These are phyloP conservation scores for Penicillium sp. DNA, from an alignment of 2,329 filamentous ascomycete genomes.

Conservation along the genomic window DNA sequence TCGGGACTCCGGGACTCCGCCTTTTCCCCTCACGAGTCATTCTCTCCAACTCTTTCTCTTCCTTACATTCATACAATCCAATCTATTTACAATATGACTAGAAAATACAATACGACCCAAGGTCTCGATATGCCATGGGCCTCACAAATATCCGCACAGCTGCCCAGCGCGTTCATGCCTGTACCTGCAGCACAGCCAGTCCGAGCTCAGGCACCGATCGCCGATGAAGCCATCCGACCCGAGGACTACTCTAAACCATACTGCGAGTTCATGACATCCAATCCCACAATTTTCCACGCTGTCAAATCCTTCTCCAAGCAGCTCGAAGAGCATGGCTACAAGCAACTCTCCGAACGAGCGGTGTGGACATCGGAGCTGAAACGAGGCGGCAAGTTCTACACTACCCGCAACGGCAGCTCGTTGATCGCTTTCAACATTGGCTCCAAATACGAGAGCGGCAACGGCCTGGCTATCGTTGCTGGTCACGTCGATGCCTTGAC, in stretches of 20 bases:
- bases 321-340: slow-evolving; percentile 70
- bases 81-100: slow-evolving; percentile 30
- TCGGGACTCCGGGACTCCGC: slow-evolving; percentile 17
- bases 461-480: slow-evolving; percentile 82
- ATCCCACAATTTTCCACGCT: slow-evolving; percentile 91
- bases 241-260: slow-evolving; percentile 79
- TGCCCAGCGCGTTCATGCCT: slow-evolving; percentile 22
- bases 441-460: slow-evolving; percentile 74
- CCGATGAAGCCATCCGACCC: slow-evolving; percentile 30
- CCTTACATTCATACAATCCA: not conserved
- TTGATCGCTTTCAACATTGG: slow-evolving; percentile 84
- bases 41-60: slow-evolving; percentile 8
- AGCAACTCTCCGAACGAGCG: slow-evolving; percentile 71
- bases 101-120: slow-evolving; percentile 23
- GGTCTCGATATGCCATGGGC: slow-evolving; percentile 32
- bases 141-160: slow-evolving; percentile 29
- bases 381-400: slow-evolving; percentile 83
- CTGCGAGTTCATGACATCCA: slow-evolving; percentile 79
- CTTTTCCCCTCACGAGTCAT: slow-evolving; percentile 20
- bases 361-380: slow-evolving; percentile 71
- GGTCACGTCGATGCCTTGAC: slow-evolving; percentile 93
- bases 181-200: slow-evolving; percentile 14
- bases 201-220: slow-evolving; percentile 16
- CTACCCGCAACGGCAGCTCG: slow-evolving; percentile 79
- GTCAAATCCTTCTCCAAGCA: slow-evolving; percentile 75